These are phyloP conservation scores for Neopestalotiopsis rosae DNA, from an alignment of 2,329 filamentous ascomycete species.

Conservation along the genomic window DNA sequence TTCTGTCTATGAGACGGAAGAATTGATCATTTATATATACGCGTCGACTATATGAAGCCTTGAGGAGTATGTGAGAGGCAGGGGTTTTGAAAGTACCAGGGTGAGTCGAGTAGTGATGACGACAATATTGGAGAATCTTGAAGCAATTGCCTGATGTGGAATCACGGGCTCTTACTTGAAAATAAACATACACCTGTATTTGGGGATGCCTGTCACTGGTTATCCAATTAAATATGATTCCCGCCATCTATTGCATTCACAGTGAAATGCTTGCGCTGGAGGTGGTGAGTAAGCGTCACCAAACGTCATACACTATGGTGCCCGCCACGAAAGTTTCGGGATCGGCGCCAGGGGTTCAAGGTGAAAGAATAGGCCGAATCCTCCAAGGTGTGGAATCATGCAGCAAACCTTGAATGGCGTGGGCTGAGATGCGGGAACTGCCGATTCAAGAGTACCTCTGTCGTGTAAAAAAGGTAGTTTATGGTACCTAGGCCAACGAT, in stretches of 20 bases:
- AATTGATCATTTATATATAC: no score
- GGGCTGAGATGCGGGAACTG: background rate
- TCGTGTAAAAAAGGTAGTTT: no score
- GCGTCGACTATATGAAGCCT: no score
- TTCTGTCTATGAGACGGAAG: background rate
- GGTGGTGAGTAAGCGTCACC: conserved; percentile 17
- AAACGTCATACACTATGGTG: conserved; percentile 17
- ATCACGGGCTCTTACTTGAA: background rate
- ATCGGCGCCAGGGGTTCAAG: conserved; percentile 18
- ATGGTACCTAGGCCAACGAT: no score
- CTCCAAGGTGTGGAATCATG: background rate
- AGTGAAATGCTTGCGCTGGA: no score
- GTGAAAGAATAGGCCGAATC: background rate
- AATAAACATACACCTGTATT: background rate
- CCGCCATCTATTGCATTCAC: background rate
- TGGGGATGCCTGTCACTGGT: background rate
- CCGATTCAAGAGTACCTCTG: no score
- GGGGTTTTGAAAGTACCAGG: background rate
- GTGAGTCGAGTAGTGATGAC: background rate
- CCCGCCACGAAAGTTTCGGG: conserved; percentile 8
- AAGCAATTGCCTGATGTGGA: background rate
- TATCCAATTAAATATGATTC: background rate
- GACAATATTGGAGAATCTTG: background rate
- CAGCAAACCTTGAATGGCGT: background rate
- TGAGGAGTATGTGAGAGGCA: background rate